Evolutionary conservation across 1,284 basidiomycete species (phyloP), one percentile per base, ranked within the genome.

Genomic region (Pseudomicrostroma phylloplanum): DNA sequence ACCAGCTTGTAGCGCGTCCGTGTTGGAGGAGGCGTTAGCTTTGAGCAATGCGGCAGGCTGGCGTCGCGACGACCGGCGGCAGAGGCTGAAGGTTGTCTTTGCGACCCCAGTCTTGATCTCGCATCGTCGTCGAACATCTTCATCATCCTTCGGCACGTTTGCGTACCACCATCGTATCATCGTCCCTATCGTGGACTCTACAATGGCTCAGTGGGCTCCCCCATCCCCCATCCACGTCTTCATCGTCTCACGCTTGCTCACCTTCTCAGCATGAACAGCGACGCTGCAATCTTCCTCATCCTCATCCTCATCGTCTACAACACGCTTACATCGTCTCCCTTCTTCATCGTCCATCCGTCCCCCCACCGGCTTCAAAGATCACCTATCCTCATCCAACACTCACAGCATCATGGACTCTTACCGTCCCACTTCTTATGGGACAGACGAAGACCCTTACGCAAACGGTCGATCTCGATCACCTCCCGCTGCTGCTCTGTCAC

Each of bases 401-500:
- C 43, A 17, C 21, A 17, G 43, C 12, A 48, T 17, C 43, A 48
- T 48, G 43, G 21, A 17, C 21, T 48, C 43, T 13, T 48, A 48
- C 43, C 43, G 43, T n/a, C 43, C 43, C n/a, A n/a, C n/a, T 6
- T 48, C 43, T 17, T 48, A 4, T 21, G 15, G 21, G 17, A 6
- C 13, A 17, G 51, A 54, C 21, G 51, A 54, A 6, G 51, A 54
- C 13, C 51, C 51, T 15, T 54, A 54, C 21, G 51, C 51, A 6
- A 17, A 48, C 43, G 21, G 43, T 3, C 51, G 51, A 23, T 13
- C 19, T 15, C 51, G 51, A 19, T 54, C 51, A 4, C 51, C 51
- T 15, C 51, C 51, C 51, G 3, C 51, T 23, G 43, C 43, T 13
- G 15, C 43, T 3, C 43, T 48, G 17, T 4, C 43, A 17, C 30